Percentiles rank a stretch among this genome's conserved stretches.
phyloP scores from a whole-genome alignment of 2,329 filamentous ascomycete species.

The Colletotrichum siamense region DNA sequence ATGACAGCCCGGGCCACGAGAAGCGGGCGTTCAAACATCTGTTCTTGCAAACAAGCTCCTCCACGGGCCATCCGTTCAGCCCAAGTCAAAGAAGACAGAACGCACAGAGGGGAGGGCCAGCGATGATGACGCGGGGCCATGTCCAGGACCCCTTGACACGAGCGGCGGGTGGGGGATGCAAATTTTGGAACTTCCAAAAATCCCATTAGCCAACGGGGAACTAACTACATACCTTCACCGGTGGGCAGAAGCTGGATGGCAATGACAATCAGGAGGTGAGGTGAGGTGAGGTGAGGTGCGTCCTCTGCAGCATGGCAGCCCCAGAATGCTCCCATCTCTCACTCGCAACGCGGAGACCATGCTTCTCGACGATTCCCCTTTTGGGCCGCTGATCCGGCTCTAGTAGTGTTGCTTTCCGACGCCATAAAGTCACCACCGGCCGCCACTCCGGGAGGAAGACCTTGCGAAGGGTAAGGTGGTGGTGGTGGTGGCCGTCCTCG shows the following conservation, averaged over 20 bases:
- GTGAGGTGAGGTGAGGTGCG: neutral
- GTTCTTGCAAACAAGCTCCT: neutral
- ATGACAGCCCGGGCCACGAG: neutral
- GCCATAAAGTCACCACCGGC: neutral
- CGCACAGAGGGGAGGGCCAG: neutral
- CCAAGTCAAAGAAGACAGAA: neutral
- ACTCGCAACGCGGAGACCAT: neutral
- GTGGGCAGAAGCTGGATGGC: neutral
- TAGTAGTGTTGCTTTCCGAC: neutral
- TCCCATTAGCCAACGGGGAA: neutral
- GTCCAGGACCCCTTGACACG: neutral
- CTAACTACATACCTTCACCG: neutral
- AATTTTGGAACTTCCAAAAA: neutral
- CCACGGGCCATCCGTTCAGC: neutral
- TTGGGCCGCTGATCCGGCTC: neutral
- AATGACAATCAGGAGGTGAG: neutral
- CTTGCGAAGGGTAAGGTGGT: neutral
- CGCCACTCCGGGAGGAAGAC: neutral
- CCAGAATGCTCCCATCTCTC: neutral
- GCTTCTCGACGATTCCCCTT: neutral
- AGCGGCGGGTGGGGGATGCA: neutral
- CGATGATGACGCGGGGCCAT: neutral
- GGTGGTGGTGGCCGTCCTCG: neutral
- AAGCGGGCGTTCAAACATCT: neutral
- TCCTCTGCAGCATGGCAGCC: neutral